phyloP scores from a whole-genome alignment of 495 filamentous ascomycete genomes.

The Tuber brumale region DNA sequence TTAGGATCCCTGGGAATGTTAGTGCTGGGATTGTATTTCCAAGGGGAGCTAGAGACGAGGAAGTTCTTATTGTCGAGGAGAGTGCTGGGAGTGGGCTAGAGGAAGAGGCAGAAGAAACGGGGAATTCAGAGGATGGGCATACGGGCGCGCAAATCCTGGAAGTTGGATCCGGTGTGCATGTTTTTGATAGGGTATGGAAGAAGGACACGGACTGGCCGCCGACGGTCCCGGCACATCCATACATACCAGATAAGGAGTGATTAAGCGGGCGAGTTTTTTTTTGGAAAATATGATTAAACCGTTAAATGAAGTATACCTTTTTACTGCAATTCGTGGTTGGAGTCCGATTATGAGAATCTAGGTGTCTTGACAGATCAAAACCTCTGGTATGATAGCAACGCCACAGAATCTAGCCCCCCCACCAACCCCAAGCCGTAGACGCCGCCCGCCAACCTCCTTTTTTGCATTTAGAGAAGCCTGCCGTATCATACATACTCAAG shows the following conservation, averaged over 20 bases:
- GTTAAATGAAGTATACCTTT: background rate
- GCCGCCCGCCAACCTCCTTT: background rate
- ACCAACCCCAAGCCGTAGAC: background rate
- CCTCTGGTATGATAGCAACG: background rate
- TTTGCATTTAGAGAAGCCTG: background rate
- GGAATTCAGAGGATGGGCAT: background rate
- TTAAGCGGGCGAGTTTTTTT: background rate
- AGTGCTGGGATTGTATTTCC: background rate
- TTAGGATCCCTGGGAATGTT: slow-evolving; percentile 9
- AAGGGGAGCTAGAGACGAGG: background rate
- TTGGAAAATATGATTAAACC: background rate
- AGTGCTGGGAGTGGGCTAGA: background rate
- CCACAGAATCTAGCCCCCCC: background rate
- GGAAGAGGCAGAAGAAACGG: background rate
- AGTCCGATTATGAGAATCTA: background rate
- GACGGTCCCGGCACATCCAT: background rate
- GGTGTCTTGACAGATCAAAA: background rate
- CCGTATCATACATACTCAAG: background rate
- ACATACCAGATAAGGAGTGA: background rate
- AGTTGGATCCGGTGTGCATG: background rate
- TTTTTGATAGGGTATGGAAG: background rate
- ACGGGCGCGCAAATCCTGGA: background rate
- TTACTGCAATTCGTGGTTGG: background rate
- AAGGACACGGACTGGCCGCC: background rate
- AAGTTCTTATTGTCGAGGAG: background rate